phyloP scores from a whole-genome alignment of 371 early-diverging fungal genomes.

The Mortierella sp. region DNA sequence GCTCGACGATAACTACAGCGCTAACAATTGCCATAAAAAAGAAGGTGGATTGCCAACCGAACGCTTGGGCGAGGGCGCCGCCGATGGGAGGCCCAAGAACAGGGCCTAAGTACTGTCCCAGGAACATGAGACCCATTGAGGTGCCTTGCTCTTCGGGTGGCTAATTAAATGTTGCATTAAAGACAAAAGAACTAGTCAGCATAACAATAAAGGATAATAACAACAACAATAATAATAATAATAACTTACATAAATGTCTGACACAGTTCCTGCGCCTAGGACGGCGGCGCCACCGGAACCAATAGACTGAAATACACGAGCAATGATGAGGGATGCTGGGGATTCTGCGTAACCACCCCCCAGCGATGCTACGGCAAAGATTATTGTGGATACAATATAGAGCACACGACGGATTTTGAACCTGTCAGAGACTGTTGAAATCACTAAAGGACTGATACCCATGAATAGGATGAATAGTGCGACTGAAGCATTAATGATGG shows the following conservation, averaged over 20 bases:
- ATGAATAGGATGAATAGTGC: slow-evolving; percentile 68
- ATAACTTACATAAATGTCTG: slow-evolving; percentile 61
- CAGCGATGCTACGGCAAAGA: slow-evolving; percentile 71
- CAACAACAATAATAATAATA: no score
- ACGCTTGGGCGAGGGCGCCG: slow-evolving; percentile 62
- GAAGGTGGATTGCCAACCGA: slow-evolving; percentile 78
- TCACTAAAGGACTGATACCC: slow-evolving; percentile 75
- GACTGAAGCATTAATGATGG: slow-evolving; percentile 66
- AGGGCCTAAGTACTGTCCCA: slow-evolving; percentile 54
- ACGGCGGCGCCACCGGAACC: slow-evolving; percentile 80
- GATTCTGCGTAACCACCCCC: slow-evolving; percentile 72
- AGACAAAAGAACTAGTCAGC: no score
- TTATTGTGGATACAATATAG: slow-evolving; percentile 67
- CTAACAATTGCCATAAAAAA: slow-evolving; percentile 73
- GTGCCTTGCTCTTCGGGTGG: slow-evolving; percentile 54
- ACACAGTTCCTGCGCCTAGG: slow-evolving; percentile 81
- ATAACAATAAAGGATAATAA: slow-evolving; percentile 21
- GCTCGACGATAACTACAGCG: slow-evolving; percentile 65
- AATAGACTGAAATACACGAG: slow-evolving; percentile 76
- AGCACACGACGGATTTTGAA: slow-evolving; percentile 72
- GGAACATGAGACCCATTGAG: slow-evolving; percentile 54
- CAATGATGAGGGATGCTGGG: slow-evolving; percentile 67
- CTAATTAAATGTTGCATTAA: slow-evolving; percentile 49
- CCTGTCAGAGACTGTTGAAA: slow-evolving; percentile 78
- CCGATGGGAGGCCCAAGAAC: slow-evolving; percentile 61